These are phyloP conservation scores for Lasiodiplodia theobromae DNA, from an alignment of 2,329 filamentous ascomycete genomes.

Conservation along the genomic window DNA sequence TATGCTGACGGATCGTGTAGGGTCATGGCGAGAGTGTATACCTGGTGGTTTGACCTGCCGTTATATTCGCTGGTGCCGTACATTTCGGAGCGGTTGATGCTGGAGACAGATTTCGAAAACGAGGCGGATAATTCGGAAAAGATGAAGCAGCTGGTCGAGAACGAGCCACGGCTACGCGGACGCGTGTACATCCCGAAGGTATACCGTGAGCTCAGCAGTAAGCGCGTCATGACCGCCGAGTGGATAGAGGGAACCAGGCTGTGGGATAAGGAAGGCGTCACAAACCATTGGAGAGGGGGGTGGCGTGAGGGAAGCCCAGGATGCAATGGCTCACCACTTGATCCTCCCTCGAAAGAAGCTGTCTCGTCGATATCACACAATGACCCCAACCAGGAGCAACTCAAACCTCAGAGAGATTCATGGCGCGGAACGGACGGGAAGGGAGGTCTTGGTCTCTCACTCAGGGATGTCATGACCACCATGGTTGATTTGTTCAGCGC, in stretches of 20 bases:
- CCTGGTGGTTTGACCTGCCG: conserved; percentile 89
- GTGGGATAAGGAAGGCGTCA: conserved; percentile 88
- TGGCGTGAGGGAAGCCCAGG: conserved; percentile 79
- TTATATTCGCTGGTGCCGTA: conserved; percentile 91
- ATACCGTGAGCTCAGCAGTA: conserved; percentile 82
- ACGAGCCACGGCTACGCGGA: conserved; percentile 76
- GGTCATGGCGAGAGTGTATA: conserved; percentile 82
- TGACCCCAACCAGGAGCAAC: conserved; percentile 62
- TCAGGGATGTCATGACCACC: conserved; percentile 91
- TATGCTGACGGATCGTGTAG: conserved; percentile 48
- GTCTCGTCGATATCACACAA: conserved; percentile 46
- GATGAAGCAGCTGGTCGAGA: conserved; percentile 79
- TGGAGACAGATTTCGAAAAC: conserved; percentile 94
- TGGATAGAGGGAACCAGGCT: conserved; percentile 96
- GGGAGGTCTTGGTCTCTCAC: conserved; percentile 82
- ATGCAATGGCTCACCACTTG: conserved; percentile 67
- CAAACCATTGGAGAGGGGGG: conserved; percentile 78
- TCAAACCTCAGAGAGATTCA: conserved; percentile 81
- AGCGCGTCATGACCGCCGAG: conserved; percentile 88
- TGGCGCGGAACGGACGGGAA: conserved; percentile 77
- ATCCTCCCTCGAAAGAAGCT: conserved; percentile 30
- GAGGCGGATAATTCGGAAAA: conserved; percentile 87
- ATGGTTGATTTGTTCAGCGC: conserved; percentile 97
- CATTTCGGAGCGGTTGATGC: conserved; percentile 86
- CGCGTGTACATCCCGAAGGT: conserved; percentile 89